phyloP scores from a whole-genome alignment of 2,329 filamentous ascomycete genomes.

The Cryphonectria japonica region DNA sequence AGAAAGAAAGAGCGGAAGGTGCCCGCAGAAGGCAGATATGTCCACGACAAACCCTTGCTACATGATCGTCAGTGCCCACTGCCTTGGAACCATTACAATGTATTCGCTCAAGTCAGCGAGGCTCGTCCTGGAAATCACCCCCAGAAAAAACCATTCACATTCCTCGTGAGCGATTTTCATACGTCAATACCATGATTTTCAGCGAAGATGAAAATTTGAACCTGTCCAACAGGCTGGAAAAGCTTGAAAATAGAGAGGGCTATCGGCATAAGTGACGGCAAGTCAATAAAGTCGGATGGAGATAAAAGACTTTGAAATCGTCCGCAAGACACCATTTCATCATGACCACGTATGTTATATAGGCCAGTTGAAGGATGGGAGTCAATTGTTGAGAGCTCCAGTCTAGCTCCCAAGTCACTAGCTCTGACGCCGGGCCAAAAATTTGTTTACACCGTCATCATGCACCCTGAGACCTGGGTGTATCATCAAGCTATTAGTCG shows the following conservation, averaged over 20 bases:
- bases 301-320: background rate
- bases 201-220: conserved; percentile 38
- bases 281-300: background rate
- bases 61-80: conserved; percentile 1
- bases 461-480: background rate
- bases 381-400: background rate
- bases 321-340: background rate
- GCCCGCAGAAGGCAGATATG: background rate
- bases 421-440: background rate
- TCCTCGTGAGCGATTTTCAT: conserved; percentile 32
- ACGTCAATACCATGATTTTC: conserved; percentile 36
- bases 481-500: background rate
- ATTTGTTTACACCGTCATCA: background rate
- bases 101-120: background rate
- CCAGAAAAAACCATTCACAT: conserved; percentile 15
- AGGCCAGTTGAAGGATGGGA: background rate
- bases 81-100: background rate
- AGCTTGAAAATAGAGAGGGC: background rate
- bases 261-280: background rate
- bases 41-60: background rate
- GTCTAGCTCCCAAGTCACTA: conserved; percentile 5
- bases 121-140: background rate
- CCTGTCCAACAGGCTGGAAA: conserved; percentile 34
- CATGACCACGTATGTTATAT: conserved; percentile 1
- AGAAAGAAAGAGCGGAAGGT: background rate